A percentile compares a stretch with the other conserved stretches of the same genome.
These are phyloP conservation scores for Trichophyton verrucosum DNA, from an alignment of 2,329 filamentous ascomycete genomes.

Conservation along the genomic window DNA sequence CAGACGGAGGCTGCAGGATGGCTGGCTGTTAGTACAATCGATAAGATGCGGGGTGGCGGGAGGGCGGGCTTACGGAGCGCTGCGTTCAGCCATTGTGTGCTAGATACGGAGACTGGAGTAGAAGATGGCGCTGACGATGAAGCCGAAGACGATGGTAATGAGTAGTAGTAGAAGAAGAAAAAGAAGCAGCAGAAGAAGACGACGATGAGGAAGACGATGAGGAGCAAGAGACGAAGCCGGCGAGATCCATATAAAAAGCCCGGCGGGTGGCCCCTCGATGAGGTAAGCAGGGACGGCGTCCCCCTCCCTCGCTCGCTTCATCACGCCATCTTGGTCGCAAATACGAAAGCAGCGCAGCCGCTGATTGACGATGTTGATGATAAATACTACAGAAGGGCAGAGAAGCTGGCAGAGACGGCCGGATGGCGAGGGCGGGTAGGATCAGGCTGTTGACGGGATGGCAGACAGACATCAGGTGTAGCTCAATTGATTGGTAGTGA, in stretches of 20 bases:
- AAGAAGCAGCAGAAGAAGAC: not conserved
- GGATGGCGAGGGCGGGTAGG: too few species aligned
- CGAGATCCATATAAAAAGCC: not conserved
- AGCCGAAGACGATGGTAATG: not conserved
- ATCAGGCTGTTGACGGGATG: too few species aligned
- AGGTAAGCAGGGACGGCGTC: not conserved
- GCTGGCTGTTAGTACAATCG: not conserved
- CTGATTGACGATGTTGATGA: not conserved
- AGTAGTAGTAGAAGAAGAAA: not conserved
- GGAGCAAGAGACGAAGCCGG: not conserved
- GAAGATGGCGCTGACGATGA: constrained; percentile 1
- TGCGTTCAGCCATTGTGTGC: constrained; percentile 31
- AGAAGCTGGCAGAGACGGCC: too few species aligned
- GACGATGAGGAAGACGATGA: not conserved
- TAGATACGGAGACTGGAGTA: not conserved
- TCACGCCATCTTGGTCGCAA: not conserved
- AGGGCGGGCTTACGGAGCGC: constrained; percentile 28
- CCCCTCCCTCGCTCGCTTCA: not conserved
- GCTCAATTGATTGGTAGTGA: too few species aligned
- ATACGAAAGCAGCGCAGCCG: not conserved
- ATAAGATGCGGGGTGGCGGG: not conserved
- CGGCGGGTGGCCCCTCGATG: not conserved
- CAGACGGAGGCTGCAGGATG: constrained; percentile 43
- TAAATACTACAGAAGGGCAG: not conserved
- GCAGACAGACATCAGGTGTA: too few species aligned